Base-by-base conservation (phyloP, 1,284 basidiomycete species). In the Pseudozyma pruni region DNA sequence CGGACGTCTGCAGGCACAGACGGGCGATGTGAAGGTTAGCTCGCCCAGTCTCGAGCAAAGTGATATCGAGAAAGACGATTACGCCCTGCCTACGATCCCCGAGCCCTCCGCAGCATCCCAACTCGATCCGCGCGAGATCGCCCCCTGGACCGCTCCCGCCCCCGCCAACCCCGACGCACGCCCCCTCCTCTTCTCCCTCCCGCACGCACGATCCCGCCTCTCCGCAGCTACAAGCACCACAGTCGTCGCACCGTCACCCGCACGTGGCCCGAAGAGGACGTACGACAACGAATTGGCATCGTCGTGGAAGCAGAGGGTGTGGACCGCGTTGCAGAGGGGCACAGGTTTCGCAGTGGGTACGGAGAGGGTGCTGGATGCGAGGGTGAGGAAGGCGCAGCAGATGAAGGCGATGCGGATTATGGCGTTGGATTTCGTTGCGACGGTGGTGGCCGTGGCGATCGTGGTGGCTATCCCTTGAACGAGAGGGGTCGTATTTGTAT, bases 331-430 rank as follows among this genome's bases (percentile, higher is more conserved):
- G n/a, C 56, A 60, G 42, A 63, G 68, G 5, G 64, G 64, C 4
- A 72, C 66, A 4, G 73, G 73, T 16, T 72, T 75, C 44, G 69
- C 73, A 0, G 69, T 75, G 8, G 53, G 66, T 27, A 72, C 73
- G 4, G 61, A 75, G 38, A 49, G 48, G 27, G 73, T 75, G 43
- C 61, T 69, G 8, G 73, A 75, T 37, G 54, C 61, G 14, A 57
- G 66, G 8, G 64, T 75, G 9, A 42, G 73, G 33, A 37, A 48
- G 3, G 70, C 64, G 0, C 73, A 75, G 46, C 73, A 72, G 52
- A 57, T 64, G 58, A 61, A 58, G 41, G 73, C 73, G 17, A 29
- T 72, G 16, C 57, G 63, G 19, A 68, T 68, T 35, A 55, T 72
- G 58, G 60, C 46, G 17, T 35, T 60, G 29, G 60, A 66, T 38